Base-by-base conservation (phyloP, 1,284 basidiomycete genomes). In the Pseudozyma hubeiensis region DNA sequence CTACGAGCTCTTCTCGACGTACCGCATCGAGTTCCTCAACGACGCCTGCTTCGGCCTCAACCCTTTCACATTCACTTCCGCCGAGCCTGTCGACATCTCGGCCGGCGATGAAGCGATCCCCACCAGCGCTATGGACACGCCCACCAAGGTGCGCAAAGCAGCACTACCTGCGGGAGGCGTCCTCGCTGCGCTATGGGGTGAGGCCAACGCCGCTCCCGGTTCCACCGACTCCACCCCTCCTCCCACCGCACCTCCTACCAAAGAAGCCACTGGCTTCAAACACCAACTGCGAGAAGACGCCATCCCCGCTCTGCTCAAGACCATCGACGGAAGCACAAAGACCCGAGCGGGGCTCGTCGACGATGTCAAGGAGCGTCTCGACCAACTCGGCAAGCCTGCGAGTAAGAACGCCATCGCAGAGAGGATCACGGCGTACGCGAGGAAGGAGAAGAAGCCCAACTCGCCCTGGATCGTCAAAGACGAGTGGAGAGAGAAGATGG, bases 11-110 rank as follows among this genome's bases (percentile, higher is more conserved):
- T 82, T 84, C 39, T 58, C 63, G 33, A 55, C 52, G 1, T 84
- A 81, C 54, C 73, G 75, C 46, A 80, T 81, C 45, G 80, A 81
- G 52, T 65, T 84, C 19, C 55, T 84, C 19, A 82, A 83, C 56
- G 75, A 74, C 34, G 71, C 75, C 1, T 62, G 58, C 30, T 75
- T 78, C 45, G 81, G 81, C 3, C 66, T 82, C n/a, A 61, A 83
- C 44, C 81, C 81, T 4, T 82, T 83, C 52, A 77, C 74, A 0
- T 81, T 82, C 29, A 72, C 54, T 2, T 65, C 68, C 7, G 62
- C 58, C 2, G 56, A 66, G 4, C 39, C 56, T 0, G 48, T 48
- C 14, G 41, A 44, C 2, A 5, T 53, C 13, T 45, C 44, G 4
- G 55, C 61, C 6, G 51, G 56, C 35, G 58, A 60, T 0, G 53